Evolutionary conservation across 2,329 filamentous ascomycete species (phyloP), one percentile per base, ranked within the genome.

Genomic region (Hypoxylon sp.): DNA sequence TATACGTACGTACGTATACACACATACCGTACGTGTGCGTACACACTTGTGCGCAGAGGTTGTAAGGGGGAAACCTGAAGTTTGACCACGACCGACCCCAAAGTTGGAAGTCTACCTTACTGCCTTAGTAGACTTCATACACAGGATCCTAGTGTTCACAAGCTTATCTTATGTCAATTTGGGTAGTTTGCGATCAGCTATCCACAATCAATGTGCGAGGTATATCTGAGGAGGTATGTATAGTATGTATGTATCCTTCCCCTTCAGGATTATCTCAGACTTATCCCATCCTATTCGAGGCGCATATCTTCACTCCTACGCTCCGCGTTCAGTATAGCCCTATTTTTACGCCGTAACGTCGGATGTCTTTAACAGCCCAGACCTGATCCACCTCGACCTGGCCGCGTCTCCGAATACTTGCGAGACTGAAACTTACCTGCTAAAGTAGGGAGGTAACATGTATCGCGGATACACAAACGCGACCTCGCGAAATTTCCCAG

Each of bases 361-460:
- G 42, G 15, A 31, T 47, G 32, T 37, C 9, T 20, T 41, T 27
- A 19, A 44, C 29, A 25, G 42, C 9, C 32, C 27, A 34, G 20
- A 11, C 9, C 21, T 37, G 25, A 19, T 51, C 45, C 42, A 40
- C 46, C 16, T 51, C 41, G 25, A 30, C 42, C 20, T 31, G 21
- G 9, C 27, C 36, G 13, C 26, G n/a, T 30, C 13, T 48, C 37
- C n/a, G 34, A n/a, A 43, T 36, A 21, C 17, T 12, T 19, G 42
- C 25, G 45, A 41, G 36, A 47, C 16, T 20, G 31, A 47, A 51
- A 55, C 26, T 17, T 55, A 52, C 51, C 51, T 55, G 11, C 55
- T 55, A 23, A 31, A 47, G 55, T 43, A 46, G 51, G 51, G 38
- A 58, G 55, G 51, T 58, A 48, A 51, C 35, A 44, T 41, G 42